Evolutionary conservation across 306 rosid species (phyloP), one percentile per base, ranked within the genome.

Genomic region (Pachyrhizus erosus): DNA sequence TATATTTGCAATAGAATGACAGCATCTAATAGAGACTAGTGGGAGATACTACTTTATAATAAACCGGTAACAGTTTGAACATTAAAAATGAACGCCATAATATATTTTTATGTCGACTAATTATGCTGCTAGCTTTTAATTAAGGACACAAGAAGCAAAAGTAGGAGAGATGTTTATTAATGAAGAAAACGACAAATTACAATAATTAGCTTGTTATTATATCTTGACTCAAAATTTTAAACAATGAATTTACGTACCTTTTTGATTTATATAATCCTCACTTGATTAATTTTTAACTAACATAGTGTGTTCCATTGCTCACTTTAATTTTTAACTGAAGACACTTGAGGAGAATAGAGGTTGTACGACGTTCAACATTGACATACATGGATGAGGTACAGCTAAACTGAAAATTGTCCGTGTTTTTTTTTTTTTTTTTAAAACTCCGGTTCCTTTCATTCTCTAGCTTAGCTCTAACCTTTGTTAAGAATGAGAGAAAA

Each of bases 341-440:
- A n/a, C 17, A 9, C 15, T 71, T 51, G 62, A 60, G 52, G 31
- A 49, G 29, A 75, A 51, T 9, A 31, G 37, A 52, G 57, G 11
- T 34, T 64, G 26, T 57, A 18, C 42, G 51, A 73, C 17, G 43
- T 33, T 5, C 23, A 70, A 82, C 24, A 40, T 74, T 51, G 54
- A 62, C 60, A 65, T 39, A n/a, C n/a, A 12, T 20, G 51, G 60
- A 76, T 82, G 45, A 46, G 67, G 37, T 46, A 58, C 14, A 49
- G 21, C 17, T n/a, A n/a, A n/a, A n/a, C n/a, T n/a, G n/a, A n/a
- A n/a, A n/a, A n/a, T n/a, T n/a, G n/a, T n/a, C n/a, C n/a, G n/a
- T n/a, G n/a, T n/a, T n/a, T n/a, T n/a, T n/a, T n/a, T n/a, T n/a
- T n/a, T n/a, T n/a, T n/a, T n/a, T n/a, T n/a, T n/a, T n/a, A n/a